Evolutionary conservation across 345 rosid genomes (phyloP), one percentile per base, ranked within the genome.

Genomic region (Lepidium aucheri): DNA sequence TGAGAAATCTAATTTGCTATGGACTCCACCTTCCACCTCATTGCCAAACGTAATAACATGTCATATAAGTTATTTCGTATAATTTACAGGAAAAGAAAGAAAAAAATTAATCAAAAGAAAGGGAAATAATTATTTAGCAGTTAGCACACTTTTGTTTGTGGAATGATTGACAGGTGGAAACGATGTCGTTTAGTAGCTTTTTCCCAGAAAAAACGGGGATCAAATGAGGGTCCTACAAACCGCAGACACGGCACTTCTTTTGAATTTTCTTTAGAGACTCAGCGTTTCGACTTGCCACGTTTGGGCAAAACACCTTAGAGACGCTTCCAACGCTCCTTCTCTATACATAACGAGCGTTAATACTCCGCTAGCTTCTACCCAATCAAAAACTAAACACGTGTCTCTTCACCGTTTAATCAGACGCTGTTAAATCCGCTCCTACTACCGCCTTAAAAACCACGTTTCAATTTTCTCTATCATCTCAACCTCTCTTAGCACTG

Each of bases 231-330:
- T 52, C 67, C 68, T 53, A 64, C 66, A 65, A 2, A 51, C 62
- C 59, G 69, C 57, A 65, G 39, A 65, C 71, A 57, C 70, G 67
- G 72, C 72, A 67, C 61, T 65, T 42, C 67, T 73, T 73, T 73
- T 73, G 60, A 65, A 65, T 41, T 58, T 72, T 72, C 70, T 40
- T 36, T 5, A 24, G 0, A 26, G 51, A 53, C 68, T 40, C 59
- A 7, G 58, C 65, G 76, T 56, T 64, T 46, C 57, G 36, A 28
- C 43, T 46, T 58, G 34, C 39, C 54, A 46, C 66, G 53, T 64
- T 64, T 22, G 39, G 63, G 36, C 75, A 63, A 63, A 13, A 47
- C 65, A 28, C 34, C 41, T 33, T 3, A 1, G 4, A 68, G 50
- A 57, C 63, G 41, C 63, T 13, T 63, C 16, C 24, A 65, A 65